These are phyloP conservation scores for Ceratobasidium sp. DNA, from an alignment of 1,284 basidiomycete species.

Conservation along the genomic window DNA sequence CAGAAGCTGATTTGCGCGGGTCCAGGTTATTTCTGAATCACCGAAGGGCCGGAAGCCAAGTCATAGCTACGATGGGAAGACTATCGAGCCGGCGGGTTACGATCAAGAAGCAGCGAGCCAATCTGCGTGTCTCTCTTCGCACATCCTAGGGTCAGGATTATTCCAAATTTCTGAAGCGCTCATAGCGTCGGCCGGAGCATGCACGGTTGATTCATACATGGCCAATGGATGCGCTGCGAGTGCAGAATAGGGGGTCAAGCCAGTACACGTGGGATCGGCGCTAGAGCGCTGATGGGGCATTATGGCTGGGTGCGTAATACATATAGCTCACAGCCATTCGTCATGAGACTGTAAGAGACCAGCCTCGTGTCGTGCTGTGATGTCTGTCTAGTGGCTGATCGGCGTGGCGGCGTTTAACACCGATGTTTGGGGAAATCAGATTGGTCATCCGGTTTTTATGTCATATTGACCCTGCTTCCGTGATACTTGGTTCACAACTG, in stretches of 20 bases:
- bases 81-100: background rate
- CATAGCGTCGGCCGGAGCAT: conserved; percentile 5
- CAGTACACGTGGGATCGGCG: conserved; percentile 18
- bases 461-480: too few relatives aligned
- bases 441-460: conserved; percentile 20
- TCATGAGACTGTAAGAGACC: too few relatives aligned
- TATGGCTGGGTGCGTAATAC: background rate
- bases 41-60: background rate
- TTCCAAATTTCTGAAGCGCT: background rate
- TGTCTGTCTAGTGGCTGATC: conserved; percentile 5
- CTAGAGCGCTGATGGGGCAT: background rate
- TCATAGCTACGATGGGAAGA: background rate
- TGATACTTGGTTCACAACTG: too few relatives aligned
- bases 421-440: background rate
- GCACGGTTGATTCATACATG: conserved; percentile 8
- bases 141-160: background rate
- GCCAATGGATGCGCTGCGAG: conserved; percentile 19
- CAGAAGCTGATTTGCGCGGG: background rate
- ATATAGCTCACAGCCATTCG: too few relatives aligned
- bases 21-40: background rate
- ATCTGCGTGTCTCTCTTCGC: background rate
- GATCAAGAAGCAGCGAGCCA: conserved; percentile 1
- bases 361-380: too few relatives aligned
- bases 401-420: background rate
- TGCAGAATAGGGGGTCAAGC: background rate